A percentile compares a stretch with the other conserved stretches of the same genome.
These are phyloP conservation scores for Volvox carteri DNA, from an alignment of 163 green algal species.

Conservation along the genomic window DNA sequence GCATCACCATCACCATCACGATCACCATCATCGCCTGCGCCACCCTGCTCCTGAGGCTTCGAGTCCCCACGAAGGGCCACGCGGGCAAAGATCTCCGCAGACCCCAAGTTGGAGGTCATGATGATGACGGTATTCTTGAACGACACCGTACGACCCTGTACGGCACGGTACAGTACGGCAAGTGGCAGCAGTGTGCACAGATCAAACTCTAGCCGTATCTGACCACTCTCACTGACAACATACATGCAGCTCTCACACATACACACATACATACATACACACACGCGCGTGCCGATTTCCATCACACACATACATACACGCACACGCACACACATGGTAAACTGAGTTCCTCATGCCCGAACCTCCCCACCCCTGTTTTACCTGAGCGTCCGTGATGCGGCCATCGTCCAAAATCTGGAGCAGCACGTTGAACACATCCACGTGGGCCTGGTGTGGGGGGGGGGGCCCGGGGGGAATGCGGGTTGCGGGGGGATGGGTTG, in stretches of 20 bases:
- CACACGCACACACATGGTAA: neutral
- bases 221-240: too few relatives aligned
- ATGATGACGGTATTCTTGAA: slow-evolving; percentile 99
- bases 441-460: slow-evolving; percentile 89
- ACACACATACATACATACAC: neutral
- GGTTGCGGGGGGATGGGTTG: too few relatives aligned
- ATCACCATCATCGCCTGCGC: neutral
- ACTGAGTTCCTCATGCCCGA: too few relatives aligned
- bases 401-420: slow-evolving; percentile 84
- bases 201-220: too few relatives aligned
- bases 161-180: too few relatives aligned
- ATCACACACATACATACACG: neutral
- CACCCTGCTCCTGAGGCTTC: neutral
- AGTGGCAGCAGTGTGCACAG: too few relatives aligned
- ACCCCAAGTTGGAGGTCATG: slow-evolving; percentile 98
- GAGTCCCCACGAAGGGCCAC: too few relatives aligned
- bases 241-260: neutral
- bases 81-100: slow-evolving; percentile 40
- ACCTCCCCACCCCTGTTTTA: too few relatives aligned
- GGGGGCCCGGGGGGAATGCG: neutral
- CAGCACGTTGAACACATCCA: slow-evolving; percentile 99
- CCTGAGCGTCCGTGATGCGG: slow-evolving; percentile 79
- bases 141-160: slow-evolving; percentile 96
- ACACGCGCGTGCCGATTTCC: neutral
- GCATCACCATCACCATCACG: neutral